These are phyloP conservation scores for Blastobotrys malaysiensis DNA, from an alignment of 1,139 yeast genomes.

Conservation along the genomic window DNA sequence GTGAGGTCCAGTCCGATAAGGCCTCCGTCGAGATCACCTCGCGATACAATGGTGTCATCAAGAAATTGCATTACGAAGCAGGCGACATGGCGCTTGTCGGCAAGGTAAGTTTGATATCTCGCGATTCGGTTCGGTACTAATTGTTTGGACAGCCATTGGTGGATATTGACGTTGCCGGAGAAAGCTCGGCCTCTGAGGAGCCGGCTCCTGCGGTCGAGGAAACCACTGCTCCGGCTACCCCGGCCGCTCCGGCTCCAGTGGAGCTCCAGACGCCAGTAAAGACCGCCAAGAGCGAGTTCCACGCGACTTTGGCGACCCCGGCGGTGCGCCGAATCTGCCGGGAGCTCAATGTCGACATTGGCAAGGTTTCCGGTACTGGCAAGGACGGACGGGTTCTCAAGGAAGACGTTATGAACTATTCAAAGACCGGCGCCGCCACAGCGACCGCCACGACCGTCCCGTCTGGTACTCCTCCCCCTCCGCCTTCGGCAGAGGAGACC, in stretches of 20 bases:
- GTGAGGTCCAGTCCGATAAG: conserved; percentile 36
- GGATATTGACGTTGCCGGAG: conserved; percentile 31
- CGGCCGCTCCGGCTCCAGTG: conserved; percentile 4
- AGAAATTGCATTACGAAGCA: conserved; percentile 32
- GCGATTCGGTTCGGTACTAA: neutral
- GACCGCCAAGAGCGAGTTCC: neutral
- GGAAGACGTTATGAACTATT: conserved; percentile 29
- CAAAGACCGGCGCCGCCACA: conserved; percentile 10
- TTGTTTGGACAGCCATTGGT: conserved; percentile 22
- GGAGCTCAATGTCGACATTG: conserved; percentile 28
- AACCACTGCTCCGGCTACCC: neutral
- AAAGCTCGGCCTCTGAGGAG: too few relatives aligned
- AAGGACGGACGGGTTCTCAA: conserved; percentile 34
- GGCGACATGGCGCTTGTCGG: conserved; percentile 37
- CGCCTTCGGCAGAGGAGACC: conserved; percentile 14
- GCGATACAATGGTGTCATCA: conserved; percentile 32
- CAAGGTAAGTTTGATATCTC: too few relatives aligned
- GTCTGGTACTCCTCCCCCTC: conserved; percentile 9
- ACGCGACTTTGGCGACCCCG: conserved; percentile 31
- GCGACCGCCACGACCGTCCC: conserved; percentile 6
- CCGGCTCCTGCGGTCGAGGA: neutral
- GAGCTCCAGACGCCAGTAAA: neutral
- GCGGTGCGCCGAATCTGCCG: conserved; percentile 32
- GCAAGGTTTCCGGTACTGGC: conserved; percentile 29
- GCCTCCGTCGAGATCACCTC: conserved; percentile 37